A percentile compares a stretch with the other conserved stretches of the same genome.
phyloP scores from a whole-genome alignment of 1,139 yeast genomes.

The Suhomyces coccinellae region DNA sequence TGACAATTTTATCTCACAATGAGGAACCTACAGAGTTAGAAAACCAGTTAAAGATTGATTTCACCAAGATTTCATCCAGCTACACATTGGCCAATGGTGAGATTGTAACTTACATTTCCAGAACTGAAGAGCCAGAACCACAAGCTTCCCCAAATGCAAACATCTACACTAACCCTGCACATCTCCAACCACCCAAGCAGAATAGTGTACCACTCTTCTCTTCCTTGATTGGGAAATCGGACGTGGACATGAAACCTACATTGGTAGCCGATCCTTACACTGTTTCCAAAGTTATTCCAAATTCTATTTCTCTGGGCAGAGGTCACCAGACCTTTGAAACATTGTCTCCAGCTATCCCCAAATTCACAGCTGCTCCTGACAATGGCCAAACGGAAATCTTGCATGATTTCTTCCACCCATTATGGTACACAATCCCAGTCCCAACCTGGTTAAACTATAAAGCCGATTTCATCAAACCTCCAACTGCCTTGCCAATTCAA shows the following conservation, averaged over 20 bases:
- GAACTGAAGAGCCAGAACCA: slow-evolving; percentile 30
- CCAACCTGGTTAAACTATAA: slow-evolving; percentile 78
- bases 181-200: slow-evolving; percentile 26
- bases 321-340: slow-evolving; percentile 48
- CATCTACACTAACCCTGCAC: slow-evolving; percentile 20
- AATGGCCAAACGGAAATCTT: slow-evolving; percentile 66
- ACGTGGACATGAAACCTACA: slow-evolving; percentile 65
- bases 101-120: slow-evolving; percentile 44
- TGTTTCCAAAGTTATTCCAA: slow-evolving; percentile 60
- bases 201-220: slow-evolving; percentile 65
- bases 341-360: slow-evolving; percentile 46
- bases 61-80: slow-evolving; percentile 61
- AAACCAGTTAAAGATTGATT: slow-evolving; percentile 50
- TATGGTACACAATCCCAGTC: slow-evolving; percentile 78
- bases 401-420: slow-evolving; percentile 77
- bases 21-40: slow-evolving; percentile 31
- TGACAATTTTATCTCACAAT: slow-evolving; percentile 24
- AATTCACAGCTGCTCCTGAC: slow-evolving; percentile 62
- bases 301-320: slow-evolving; percentile 28
- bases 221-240: slow-evolving; percentile 61
- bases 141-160: slow-evolving; percentile 19
- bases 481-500: slow-evolving; percentile 10
- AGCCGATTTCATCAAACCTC: slow-evolving; percentile 19
- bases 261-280: slow-evolving; percentile 59
- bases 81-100: slow-evolving; percentile 66